Percentiles rank a stretch among this genome's conserved stretches.
Conservation (phyloP, 2,329 filamentous ascomycete species). For the Spiromastix sp. region DNA sequence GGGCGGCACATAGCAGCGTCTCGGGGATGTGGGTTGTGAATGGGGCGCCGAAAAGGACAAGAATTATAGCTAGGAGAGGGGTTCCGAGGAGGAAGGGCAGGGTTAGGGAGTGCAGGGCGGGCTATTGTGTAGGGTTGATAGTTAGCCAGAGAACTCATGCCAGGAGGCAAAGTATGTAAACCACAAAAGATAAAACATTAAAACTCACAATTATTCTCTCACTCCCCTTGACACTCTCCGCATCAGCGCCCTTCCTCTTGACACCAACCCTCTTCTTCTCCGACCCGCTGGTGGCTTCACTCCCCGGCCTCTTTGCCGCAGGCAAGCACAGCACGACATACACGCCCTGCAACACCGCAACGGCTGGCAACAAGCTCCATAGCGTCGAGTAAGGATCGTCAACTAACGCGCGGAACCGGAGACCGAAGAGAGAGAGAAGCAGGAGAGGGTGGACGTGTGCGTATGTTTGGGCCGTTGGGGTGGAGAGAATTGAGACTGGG, state of each 20-base stretch:
- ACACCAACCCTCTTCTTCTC: constrained; percentile 3
- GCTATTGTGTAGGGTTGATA: constrained; percentile 36
- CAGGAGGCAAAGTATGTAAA: not conserved
- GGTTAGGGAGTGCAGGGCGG: constrained; percentile 58
- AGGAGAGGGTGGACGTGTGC: constrained; percentile 59
- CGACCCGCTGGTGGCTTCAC: constrained; percentile 3
- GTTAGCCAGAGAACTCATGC: not conserved
- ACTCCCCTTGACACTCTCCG: constrained; percentile 8
- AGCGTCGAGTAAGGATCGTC: constrained; percentile 58
- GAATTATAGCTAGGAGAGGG: constrained; percentile 47
- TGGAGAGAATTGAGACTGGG: constrained; percentile 39
- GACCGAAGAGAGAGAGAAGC: constrained; percentile 53
- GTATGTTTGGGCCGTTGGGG: constrained; percentile 42
- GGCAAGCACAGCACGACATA: constrained; percentile 53
- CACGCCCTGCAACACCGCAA: constrained; percentile 53
- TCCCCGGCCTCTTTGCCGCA: constrained; percentile 11
- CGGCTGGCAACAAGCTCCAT: constrained; percentile 47
- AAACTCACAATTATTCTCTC: constrained; percentile 18
- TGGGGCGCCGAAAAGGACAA: constrained; percentile 87
- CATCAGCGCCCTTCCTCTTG: constrained; percentile 9
- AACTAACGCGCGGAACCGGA: constrained; percentile 58
- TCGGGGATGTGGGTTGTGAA: constrained; percentile 69
- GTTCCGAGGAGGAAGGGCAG: constrained; percentile 42
- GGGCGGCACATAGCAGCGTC: constrained; percentile 69
- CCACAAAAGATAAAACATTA: not conserved